Evolutionary conservation across 495 filamentous ascomycete species (phyloP).

Genomic region (Talaromyces stipitatus): DNA sequence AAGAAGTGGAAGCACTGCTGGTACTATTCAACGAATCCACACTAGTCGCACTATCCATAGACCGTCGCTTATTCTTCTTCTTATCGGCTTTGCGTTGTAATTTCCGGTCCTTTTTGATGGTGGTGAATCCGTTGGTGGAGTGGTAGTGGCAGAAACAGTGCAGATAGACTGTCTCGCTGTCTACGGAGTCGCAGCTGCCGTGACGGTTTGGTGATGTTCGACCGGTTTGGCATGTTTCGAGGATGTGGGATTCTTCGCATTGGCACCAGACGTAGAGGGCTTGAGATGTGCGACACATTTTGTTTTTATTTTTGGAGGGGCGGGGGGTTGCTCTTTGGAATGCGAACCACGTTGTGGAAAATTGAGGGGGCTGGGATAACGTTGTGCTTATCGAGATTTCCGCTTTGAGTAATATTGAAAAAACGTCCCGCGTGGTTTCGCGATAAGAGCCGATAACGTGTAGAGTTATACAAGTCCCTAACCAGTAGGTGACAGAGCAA

Average conservation of each 20-base stretch:
- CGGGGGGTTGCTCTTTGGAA: too few relatives aligned
- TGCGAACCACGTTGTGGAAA: too few relatives aligned
- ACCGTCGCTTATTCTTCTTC: constrained; percentile 16
- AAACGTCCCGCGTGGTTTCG: not conserved
- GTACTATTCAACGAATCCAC: constrained; percentile 21
- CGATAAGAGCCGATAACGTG: not conserved
- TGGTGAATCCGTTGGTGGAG: constrained; percentile 30
- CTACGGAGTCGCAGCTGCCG: constrained; percentile 26
- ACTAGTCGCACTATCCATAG: constrained; percentile 19
- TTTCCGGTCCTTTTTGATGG: constrained; percentile 26
- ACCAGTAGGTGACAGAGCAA: not conserved
- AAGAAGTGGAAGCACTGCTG: constrained; percentile 28
- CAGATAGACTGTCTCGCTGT: constrained; percentile 35
- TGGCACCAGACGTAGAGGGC: constrained; percentile 39
- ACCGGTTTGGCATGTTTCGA: constrained; percentile 29
- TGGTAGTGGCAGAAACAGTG: constrained; percentile 38
- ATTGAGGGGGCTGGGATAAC: not conserved
- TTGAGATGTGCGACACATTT: constrained; percentile 37
- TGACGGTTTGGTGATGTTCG: constrained; percentile 21
- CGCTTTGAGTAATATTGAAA: not conserved
- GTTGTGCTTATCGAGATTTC: not conserved
- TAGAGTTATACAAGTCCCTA: not conserved
- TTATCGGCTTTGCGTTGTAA: not conserved
- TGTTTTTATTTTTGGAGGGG: constrained; percentile 4
- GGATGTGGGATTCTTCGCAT: constrained; percentile 37